A percentile compares a stretch with the other conserved stretches of the same genome.
phyloP scores from a whole-genome alignment of 495 filamentous ascomycete species.

The Sporormia fimetaria region DNA sequence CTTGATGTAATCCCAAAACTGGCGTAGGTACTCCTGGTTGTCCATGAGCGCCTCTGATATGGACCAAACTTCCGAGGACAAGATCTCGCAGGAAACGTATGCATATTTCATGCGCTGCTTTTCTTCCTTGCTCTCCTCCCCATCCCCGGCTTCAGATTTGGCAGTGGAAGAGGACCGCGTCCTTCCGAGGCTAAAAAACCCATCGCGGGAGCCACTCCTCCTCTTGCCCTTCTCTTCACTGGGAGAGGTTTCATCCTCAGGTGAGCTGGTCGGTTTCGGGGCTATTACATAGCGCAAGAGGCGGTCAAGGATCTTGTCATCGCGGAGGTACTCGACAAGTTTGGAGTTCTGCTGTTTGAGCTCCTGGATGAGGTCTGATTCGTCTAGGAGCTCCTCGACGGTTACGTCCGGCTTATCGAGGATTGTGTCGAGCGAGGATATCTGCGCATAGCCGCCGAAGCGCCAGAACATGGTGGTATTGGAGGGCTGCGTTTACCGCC shows the following conservation, averaged over 20 bases:
- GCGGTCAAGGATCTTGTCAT: conserved; percentile 72
- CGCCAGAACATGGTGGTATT: conserved; percentile 84
- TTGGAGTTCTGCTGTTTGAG: conserved; percentile 97
- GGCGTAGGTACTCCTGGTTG: conserved; percentile 58
- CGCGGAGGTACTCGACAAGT: conserved; percentile 88
- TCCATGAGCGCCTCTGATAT: conserved; percentile 88
- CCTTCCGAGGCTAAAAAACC: conserved; percentile 27
- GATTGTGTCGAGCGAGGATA: conserved; percentile 89
- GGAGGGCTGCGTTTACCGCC: conserved; percentile 3
- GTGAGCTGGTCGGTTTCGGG: conserved; percentile 47
- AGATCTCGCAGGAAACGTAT: conserved; percentile 80
- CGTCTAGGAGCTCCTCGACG: conserved; percentile 90
- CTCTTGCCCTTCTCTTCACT: conserved; percentile 54
- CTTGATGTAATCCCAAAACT: conserved; percentile 87
- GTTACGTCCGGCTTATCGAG: conserved; percentile 91
- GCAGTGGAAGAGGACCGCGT: conserved; percentile 25
- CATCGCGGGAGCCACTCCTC: conserved; percentile 16
- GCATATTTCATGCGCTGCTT: conserved; percentile 85
- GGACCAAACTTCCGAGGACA: conserved; percentile 94
- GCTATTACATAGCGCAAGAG: conserved; percentile 87
- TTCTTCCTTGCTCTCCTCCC: conserved; percentile 44
- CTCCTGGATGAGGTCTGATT: conserved; percentile 92
- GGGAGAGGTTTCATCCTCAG: conserved; percentile 39
- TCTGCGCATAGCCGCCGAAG: conserved; percentile 95
- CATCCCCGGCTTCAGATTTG: conserved; percentile 28